Conservation (phyloP, 495 filamentous ascomycete species). For the Aspergillus sclerotiicarbonarius region DNA sequence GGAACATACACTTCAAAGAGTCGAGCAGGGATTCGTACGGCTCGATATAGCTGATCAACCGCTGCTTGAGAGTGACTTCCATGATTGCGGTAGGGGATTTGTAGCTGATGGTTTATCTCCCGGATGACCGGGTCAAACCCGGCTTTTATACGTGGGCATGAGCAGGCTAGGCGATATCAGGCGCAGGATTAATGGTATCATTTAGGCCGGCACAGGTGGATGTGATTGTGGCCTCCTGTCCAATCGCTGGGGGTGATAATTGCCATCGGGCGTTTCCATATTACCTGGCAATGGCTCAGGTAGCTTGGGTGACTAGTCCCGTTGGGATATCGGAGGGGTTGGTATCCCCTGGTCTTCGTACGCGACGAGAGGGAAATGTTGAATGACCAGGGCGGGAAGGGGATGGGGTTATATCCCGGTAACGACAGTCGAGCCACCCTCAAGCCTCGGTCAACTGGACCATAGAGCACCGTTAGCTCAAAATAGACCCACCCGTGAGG, state of each 20-base stretch:
- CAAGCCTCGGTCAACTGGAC: too few relatives aligned
- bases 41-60: neutral
- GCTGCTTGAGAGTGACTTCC: neutral
- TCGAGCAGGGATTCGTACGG: neutral
- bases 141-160: slow-evolving; percentile 1
- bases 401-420: too few relatives aligned
- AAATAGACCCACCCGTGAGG: too few relatives aligned
- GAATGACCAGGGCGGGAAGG: too few relatives aligned
- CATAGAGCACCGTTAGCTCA: too few relatives aligned
- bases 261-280: too few relatives aligned
- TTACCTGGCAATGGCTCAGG: neutral
- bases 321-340: neutral
- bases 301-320: neutral
- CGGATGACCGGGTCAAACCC: neutral
- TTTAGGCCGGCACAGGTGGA: neutral
- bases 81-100: neutral
- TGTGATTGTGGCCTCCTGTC: neutral
- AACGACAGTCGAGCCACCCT: too few relatives aligned
- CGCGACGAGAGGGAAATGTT: too few relatives aligned
- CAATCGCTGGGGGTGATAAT: neutral
- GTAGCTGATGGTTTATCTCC: neutral
- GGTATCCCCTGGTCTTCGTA: too few relatives aligned
- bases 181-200: neutral
- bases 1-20: neutral
- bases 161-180: neutral